phyloP scores from a whole-genome alignment of 1,284 basidiomycete genomes.

The Pseudozyma thailandica region DNA sequence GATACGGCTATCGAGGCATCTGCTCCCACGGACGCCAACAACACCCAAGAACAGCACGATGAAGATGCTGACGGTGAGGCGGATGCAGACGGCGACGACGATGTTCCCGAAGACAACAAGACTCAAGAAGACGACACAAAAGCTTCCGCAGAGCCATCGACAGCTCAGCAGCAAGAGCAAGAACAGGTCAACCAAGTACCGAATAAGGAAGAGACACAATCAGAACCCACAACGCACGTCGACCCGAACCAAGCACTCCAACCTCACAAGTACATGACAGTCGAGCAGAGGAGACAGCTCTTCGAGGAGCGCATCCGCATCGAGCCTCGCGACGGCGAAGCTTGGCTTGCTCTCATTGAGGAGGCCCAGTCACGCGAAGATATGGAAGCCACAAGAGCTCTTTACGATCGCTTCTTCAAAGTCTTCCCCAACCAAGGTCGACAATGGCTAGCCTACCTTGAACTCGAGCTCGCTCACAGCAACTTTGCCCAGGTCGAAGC shows the following conservation, averaged over 20 bases:
- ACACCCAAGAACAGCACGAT: constrained; percentile 10
- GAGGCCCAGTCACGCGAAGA: constrained; percentile 77
- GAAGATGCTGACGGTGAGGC: constrained; percentile 21
- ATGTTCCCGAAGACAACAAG: constrained; percentile 9
- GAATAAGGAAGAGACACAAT: neutral
- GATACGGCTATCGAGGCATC: constrained; percentile 5
- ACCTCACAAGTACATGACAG: constrained; percentile 37
- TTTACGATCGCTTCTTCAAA: constrained; percentile 79
- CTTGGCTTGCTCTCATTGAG: constrained; percentile 77
- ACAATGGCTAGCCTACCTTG: constrained; percentile 75
- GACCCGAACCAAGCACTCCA: constrained; percentile 18
- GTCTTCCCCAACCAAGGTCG: constrained; percentile 76
- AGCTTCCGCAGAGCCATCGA: neutral
- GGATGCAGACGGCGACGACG: constrained; percentile 16
- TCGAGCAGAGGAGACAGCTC: constrained; percentile 37
- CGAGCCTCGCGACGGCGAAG: constrained; percentile 75
- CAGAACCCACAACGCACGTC: neutral
- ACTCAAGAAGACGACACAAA: neutral
- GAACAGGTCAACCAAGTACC: neutral
- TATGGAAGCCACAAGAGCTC: constrained; percentile 76
- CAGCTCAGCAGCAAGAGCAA: constrained; percentile 5
- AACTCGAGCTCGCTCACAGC: constrained; percentile 79
- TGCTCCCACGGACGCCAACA: constrained; percentile 1
- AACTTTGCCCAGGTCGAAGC: constrained; percentile 71
- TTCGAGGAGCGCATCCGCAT: constrained; percentile 68